Percentiles rank a stretch among this genome's conserved stretches.
Evolutionary conservation across 129 eudicot species (phyloP).

Genomic region (Lonicera japonica): DNA sequence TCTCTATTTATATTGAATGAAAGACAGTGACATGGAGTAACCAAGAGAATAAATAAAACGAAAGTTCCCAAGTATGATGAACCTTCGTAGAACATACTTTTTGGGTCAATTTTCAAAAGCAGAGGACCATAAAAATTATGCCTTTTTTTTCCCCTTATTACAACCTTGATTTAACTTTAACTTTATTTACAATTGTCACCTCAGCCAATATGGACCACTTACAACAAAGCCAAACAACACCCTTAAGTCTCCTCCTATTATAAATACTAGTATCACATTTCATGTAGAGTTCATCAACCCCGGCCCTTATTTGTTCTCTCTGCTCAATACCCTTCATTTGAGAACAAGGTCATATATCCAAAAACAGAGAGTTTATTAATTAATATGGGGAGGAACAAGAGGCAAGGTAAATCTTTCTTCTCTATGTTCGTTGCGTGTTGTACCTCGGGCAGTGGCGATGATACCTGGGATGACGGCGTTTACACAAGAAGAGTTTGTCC

Average conservation of each 20-base stretch:
- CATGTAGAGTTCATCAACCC: neutral
- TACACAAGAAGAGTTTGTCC: conserved; percentile 2
- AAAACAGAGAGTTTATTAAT: neutral
- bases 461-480: conserved; percentile 3
- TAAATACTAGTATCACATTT: neutral
- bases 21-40: no score
- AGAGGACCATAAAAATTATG: neutral
- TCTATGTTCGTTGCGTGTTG: conserved; percentile 1
- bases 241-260: conserved; percentile 6
- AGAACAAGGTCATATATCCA: no score
- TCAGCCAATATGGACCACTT: conserved; percentile 3
- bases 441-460: conserved; percentile 1
- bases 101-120: neutral
- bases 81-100: neutral
- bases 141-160: neutral
- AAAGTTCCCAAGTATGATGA: neutral
- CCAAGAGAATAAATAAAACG: no score
- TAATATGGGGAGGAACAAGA: neutral
- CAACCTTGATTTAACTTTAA: neutral
- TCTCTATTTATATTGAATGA: no score
- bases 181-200: neutral
- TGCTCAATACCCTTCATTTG: neutral
- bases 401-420: neutral
- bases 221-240: neutral
- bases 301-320: neutral